Percentiles rank a stretch among this genome's conserved stretches.
These are phyloP conservation scores for Leishmania amazonensis DNA, from an alignment of 208 protist genomes.

Conservation along the genomic window DNA sequence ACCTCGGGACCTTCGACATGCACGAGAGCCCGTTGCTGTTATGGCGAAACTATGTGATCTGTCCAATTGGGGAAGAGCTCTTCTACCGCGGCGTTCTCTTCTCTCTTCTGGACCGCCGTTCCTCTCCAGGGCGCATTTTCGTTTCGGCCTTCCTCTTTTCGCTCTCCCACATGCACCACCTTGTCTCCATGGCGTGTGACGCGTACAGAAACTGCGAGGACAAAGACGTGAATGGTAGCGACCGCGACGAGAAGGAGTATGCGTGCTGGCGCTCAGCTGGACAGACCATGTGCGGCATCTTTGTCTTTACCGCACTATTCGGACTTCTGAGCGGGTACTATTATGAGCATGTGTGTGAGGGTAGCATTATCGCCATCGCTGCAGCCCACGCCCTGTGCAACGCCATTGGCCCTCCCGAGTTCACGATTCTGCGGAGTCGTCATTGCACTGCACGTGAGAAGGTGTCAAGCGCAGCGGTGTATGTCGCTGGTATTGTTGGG, in stretches of 20 bases:
- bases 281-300: conserved; percentile 18
- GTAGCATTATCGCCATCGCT: conserved; percentile 46
- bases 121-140: conserved; percentile 26
- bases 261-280: conserved; percentile 32
- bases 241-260: background rate
- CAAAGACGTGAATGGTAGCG: background rate
- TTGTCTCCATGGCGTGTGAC: conserved; percentile 41
- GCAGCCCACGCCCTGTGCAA: conserved; percentile 70
- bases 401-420: conserved; percentile 52
- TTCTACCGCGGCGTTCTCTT: conserved; percentile 80
- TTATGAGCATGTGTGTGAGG: conserved; percentile 41
- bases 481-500: conserved; percentile 18
- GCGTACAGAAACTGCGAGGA: conserved; percentile 29
- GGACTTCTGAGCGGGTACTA: conserved; percentile 67
- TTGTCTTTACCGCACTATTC: conserved; percentile 44
- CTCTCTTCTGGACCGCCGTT: conserved; percentile 36
- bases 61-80: conserved; percentile 72
- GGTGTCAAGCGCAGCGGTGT: conserved; percentile 7
- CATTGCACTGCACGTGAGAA: background rate
- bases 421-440: conserved; percentile 19
- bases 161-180: conserved; percentile 63
- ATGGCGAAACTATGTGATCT: conserved; percentile 57
- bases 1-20: conserved; percentile 3
- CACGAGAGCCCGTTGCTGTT: conserved; percentile 12
- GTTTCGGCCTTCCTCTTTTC: conserved; percentile 63